These are phyloP conservation scores for Tetrastigma voinierianum DNA, from an alignment of 164 flowering plant species.

Conservation along the genomic window DNA sequence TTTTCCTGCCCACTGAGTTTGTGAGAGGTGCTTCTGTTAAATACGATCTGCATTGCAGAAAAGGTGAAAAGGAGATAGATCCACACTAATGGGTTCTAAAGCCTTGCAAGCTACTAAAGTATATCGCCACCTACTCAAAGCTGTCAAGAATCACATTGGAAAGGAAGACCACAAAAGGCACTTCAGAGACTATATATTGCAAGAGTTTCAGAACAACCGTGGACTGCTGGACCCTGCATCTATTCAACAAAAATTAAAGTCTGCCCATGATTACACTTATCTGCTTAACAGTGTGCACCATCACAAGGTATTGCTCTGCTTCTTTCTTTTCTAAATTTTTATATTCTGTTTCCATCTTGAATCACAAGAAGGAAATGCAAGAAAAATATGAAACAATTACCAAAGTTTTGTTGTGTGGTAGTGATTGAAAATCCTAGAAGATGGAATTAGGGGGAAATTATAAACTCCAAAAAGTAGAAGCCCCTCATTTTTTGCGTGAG, in stretches of 20 bases:
- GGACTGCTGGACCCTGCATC: slow-evolving; percentile 25
- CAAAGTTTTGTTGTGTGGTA: too few species aligned
- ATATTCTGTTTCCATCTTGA: background rate
- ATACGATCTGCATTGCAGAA: too few species aligned
- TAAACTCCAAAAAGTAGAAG: too few species aligned
- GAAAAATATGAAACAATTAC: too few species aligned
- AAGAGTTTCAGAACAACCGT: slow-evolving; percentile 60
- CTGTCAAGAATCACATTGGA: slow-evolving; percentile 68
- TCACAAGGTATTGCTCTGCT: slow-evolving; percentile 70
- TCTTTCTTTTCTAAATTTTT: background rate
- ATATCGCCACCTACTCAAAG: slow-evolving; percentile 59
- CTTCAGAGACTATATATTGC: slow-evolving; percentile 55
- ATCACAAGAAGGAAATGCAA: too few species aligned
- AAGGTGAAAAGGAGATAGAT: too few species aligned
- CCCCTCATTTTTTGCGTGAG: too few species aligned
- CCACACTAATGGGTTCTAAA: slow-evolving; percentile 33
- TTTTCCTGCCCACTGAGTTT: background rate
- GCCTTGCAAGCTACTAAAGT: slow-evolving; percentile 41
- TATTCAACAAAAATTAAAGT: slow-evolving; percentile 49
- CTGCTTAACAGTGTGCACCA: slow-evolving; percentile 82
- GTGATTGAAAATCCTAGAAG: too few species aligned
- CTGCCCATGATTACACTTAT: slow-evolving; percentile 68
- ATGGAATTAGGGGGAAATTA: too few species aligned
- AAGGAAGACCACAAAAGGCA: slow-evolving; percentile 64
- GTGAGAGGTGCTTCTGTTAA: too few species aligned